These are phyloP conservation scores for Suillus cothurnatus DNA, from an alignment of 768 basidiomycete species.

Conservation along the genomic window DNA sequence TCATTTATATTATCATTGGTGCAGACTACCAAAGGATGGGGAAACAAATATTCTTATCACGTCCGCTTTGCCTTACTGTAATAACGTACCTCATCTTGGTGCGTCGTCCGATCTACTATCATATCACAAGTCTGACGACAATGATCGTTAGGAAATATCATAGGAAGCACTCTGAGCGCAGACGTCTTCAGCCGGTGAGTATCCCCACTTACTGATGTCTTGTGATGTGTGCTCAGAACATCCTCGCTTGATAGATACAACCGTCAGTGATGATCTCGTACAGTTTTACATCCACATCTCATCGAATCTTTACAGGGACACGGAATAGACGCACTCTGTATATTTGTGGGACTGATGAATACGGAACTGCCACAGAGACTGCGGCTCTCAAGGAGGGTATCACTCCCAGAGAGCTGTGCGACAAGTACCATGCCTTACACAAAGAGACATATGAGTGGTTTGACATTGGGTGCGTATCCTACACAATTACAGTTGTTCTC, in stretches of 20 bases:
- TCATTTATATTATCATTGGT: background rate
- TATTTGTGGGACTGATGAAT: constrained; percentile 98
- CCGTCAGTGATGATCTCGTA: constrained; percentile 42
- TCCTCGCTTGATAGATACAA: constrained; percentile 49
- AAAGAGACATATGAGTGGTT: constrained; percentile 97
- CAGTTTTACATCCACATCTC: constrained; percentile 23
- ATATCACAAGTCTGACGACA: background rate
- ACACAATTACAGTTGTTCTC: background rate
- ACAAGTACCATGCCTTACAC: constrained; percentile 89
- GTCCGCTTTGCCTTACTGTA: constrained; percentile 94
- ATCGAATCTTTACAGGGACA: constrained; percentile 42
- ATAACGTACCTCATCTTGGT: constrained; percentile 97
- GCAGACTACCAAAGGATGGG: constrained; percentile 78
- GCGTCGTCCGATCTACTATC: constrained; percentile 27
- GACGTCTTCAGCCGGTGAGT: constrained; percentile 94
- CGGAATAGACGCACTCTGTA: constrained; percentile 90
- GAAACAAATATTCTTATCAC: constrained; percentile 90
- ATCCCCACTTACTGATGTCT: background rate
- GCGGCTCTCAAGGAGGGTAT: constrained; percentile 90
- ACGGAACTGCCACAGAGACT: constrained; percentile 99
- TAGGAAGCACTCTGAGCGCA: constrained; percentile 94
- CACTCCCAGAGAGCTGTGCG: constrained; percentile 79
- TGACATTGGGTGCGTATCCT: constrained; percentile 73
- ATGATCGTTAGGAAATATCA: constrained; percentile 68
- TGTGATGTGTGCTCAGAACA: constrained; percentile 4